These are phyloP conservation scores for Pseudocercospora cruenta DNA, from an alignment of 2,329 filamentous ascomycete species.

Conservation along the genomic window DNA sequence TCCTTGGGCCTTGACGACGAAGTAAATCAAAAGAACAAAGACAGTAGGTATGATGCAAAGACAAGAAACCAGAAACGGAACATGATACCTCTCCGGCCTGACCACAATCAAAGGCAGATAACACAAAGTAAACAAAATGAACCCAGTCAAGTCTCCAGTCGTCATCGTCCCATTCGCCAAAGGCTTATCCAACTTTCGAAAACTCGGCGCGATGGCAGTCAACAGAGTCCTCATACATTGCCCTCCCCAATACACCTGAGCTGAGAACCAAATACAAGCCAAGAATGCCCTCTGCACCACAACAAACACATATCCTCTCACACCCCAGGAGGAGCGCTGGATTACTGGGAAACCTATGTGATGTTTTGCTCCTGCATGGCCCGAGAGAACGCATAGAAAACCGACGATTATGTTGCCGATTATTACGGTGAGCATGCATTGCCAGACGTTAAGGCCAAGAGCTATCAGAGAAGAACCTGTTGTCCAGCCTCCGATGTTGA, in stretches of 20 bases:
- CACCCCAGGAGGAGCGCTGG: slow-evolving; percentile 15
- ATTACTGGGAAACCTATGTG: slow-evolving; percentile 21
- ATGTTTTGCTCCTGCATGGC: slow-evolving; percentile 15
- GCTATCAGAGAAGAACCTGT: slow-evolving; percentile 2
- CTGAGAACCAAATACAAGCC: slow-evolving; percentile 17
- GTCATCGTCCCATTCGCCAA: slow-evolving; percentile 7
- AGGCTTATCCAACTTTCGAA: background rate
- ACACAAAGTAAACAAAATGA: background rate
- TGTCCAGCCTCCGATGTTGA: slow-evolving; percentile 8
- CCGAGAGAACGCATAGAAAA: slow-evolving; percentile 15
- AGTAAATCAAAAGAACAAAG: background rate
- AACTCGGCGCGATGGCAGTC: slow-evolving; percentile 67
- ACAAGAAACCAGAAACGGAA: slow-evolving; percentile 5
- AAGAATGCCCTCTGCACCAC: slow-evolving; percentile 16
- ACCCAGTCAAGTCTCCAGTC: background rate
- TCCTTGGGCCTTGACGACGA: background rate
- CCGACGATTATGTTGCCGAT: slow-evolving; percentile 16
- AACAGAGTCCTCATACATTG: slow-evolving; percentile 15
- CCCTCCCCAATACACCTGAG: slow-evolving; percentile 15
- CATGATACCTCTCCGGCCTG: background rate
- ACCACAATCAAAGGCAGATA: background rate
- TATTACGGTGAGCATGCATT: slow-evolving; percentile 18
- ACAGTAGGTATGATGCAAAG: slow-evolving; percentile 6
- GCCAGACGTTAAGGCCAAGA: slow-evolving; percentile 10
- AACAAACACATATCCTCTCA: slow-evolving; percentile 14